Base-by-base conservation (phyloP, 768 basidiomycete species). In the Kwoniella sp. region DNA sequence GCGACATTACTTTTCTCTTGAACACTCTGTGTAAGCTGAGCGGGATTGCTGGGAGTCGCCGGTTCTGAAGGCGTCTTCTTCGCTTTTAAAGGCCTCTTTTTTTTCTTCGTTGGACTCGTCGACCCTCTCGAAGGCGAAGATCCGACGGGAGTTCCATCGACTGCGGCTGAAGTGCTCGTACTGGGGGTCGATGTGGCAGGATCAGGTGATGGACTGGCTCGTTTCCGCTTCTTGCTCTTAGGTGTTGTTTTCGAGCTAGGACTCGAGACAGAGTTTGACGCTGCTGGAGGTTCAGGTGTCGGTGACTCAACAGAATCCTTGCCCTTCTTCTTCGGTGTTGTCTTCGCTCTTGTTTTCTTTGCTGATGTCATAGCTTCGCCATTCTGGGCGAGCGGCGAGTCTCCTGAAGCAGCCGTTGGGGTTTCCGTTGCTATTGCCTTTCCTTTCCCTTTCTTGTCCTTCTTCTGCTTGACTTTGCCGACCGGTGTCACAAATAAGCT, bases 381-480 rank as follows among this genome's bases (percentile, higher is more conserved):
- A n/a, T n/a, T n/a, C n/a, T n/a, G n/a, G n/a, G n/a, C n/a, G 37
- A 25, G 13, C 30, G 55, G 23, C 4, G 58, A 50, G 20, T 50
- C 48, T 17, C 48, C 13, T 8, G 28, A 38, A 34, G 28, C 17
- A 25, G 23, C 37, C 9, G 26, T 28, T 3, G 7, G 13, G 23
- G 29, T 50, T 48, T 7, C 47, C 30, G 37, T 22, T 48, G 12
- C 41, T 11, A 17, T 17, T 17, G 23, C 60, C 25, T 58, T 52
- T 15, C 41, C 55, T 41, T 67, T 57, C 28, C 66, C 51, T 55
- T 66, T 60, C 25, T 30, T 59, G 34, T 57, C 61, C 12, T 55
- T 63, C 50, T 26, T 51, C 50, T 51, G 50, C 50, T 51, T 51
- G 2, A 9, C 2, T 17, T 51, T 23, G 5, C 17, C 22, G 7